These are phyloP conservation scores for Fraxinus greggii DNA, from an alignment of 305 asterid genomes.

Conservation along the genomic window DNA sequence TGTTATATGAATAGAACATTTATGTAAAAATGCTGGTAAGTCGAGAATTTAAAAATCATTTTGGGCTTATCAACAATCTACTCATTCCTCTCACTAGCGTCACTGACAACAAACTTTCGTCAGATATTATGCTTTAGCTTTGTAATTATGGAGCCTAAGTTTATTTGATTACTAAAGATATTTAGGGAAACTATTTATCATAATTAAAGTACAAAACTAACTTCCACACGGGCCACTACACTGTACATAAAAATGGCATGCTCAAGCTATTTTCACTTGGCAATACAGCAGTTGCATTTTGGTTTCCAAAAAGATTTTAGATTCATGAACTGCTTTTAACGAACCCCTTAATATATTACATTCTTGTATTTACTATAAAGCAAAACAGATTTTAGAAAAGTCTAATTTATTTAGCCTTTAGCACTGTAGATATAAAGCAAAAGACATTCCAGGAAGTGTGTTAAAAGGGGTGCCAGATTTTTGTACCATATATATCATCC, in stretches of 20 bases:
- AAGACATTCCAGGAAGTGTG: constrained; percentile 26
- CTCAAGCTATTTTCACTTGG: not conserved
- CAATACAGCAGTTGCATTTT: not conserved
- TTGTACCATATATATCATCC: constrained; percentile 32
- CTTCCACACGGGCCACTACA: not conserved
- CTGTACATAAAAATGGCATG: not conserved
- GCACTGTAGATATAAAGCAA: constrained; percentile 26
- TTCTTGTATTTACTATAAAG: not conserved
- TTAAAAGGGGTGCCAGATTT: constrained; percentile 33
- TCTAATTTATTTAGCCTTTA: constrained; percentile 1
- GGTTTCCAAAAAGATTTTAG: not conserved
- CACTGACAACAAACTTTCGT: not conserved
- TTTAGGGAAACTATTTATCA: not conserved
- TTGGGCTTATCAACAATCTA: not conserved
- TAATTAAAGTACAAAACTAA: not conserved
- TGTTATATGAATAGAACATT: not conserved
- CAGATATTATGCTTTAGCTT: not conserved
- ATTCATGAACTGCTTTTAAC: not conserved
- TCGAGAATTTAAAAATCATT: not conserved
- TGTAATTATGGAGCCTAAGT: not conserved
- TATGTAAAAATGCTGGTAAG: not conserved
- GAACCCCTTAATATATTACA: not conserved
- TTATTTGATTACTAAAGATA: not conserved
- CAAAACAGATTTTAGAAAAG: not conserved
- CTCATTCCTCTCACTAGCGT: not conserved